A percentile compares a stretch with the other conserved stretches of the same genome.
These are phyloP conservation scores for Pittosporum tobira DNA, from an alignment of 129 eudicot species.

Conservation along the genomic window DNA sequence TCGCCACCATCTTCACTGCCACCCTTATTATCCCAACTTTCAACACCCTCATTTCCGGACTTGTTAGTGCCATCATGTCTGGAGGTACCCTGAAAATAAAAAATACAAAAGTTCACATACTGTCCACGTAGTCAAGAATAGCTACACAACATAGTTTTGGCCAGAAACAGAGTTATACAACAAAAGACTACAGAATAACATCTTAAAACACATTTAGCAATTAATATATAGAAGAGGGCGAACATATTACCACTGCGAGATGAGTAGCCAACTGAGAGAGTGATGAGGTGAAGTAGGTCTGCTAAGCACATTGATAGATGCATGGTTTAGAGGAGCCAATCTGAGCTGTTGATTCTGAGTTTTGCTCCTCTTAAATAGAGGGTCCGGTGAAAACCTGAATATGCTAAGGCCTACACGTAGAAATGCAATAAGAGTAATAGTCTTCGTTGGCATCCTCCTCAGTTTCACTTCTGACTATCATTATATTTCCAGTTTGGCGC, in stretches of 20 bases:
- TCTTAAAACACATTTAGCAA: conserved; percentile 19
- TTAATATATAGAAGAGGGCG: conserved; percentile 20
- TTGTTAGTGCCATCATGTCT: too few relatives aligned
- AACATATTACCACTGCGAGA: conserved; percentile 40
- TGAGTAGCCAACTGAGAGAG: conserved; percentile 11
- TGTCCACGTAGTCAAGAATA: too few relatives aligned
- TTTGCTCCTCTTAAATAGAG: conserved; percentile 6
- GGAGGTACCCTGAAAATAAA: too few relatives aligned
- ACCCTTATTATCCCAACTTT: too few relatives aligned
- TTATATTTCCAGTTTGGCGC: too few relatives aligned
- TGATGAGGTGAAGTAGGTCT: conserved; percentile 33
- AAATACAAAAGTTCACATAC: too few relatives aligned
- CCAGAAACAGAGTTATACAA: conserved; percentile 31
- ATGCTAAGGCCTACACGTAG: conserved; percentile 41
- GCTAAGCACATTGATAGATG: conserved; percentile 27
- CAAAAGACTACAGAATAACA: conserved; percentile 22
- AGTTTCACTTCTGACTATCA: too few relatives aligned
- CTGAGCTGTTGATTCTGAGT: conserved; percentile 12
- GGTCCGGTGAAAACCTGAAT: conserved; percentile 2
- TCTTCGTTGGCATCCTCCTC: too few relatives aligned
- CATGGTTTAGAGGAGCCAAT: conserved; percentile 1
- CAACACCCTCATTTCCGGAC: too few relatives aligned
- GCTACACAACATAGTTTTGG: conserved; percentile 42
- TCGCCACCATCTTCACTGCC: too few relatives aligned
- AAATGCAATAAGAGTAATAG: too few relatives aligned